phyloP scores from a whole-genome alignment of 495 filamentous ascomycete genomes.

The Monascus purpureus region DNA sequence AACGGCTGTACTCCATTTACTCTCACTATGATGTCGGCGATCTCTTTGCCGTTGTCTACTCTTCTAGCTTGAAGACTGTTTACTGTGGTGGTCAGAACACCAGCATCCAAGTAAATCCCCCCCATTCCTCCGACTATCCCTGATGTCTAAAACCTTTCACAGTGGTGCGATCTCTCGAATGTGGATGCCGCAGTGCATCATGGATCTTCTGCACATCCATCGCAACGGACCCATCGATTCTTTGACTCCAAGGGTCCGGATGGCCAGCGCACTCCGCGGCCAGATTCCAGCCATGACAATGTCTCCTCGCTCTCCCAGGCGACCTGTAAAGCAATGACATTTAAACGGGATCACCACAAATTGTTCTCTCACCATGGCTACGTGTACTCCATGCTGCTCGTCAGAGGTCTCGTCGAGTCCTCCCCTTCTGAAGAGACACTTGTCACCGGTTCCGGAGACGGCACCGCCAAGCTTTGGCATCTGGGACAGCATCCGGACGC shows the following conservation, averaged over 20 bases:
- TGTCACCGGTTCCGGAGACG: conserved; percentile 86
- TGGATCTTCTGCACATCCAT: conserved; percentile 56
- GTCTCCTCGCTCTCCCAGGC: conserved; percentile 23
- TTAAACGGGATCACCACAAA: conserved; percentile 65
- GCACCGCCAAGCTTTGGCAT: conserved; percentile 81
- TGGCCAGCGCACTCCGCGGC: conserved; percentile 59
- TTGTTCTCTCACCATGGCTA: conserved; percentile 93
- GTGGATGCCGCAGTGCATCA: conserved; percentile 41
- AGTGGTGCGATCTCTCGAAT: conserved; percentile 51
- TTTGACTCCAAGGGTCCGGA: conserved; percentile 85
- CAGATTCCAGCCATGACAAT: conserved; percentile 32
- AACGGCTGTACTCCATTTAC: conserved; percentile 75
- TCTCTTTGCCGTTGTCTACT: conserved; percentile 86
- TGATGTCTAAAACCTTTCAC: conserved; percentile 2
- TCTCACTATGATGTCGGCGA: conserved; percentile 92
- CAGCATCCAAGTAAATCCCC: conserved; percentile 55
- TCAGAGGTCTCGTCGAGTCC: conserved; percentile 47
- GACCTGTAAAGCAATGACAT: conserved; percentile 57
- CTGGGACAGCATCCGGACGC: conserved; percentile 37
- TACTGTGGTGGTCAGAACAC: conserved; percentile 94
- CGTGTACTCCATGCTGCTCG: conserved; percentile 85
- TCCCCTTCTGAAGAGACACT: conserved; percentile 62
- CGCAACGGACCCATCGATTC: conserved; percentile 75
- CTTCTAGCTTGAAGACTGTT: conserved; percentile 57
- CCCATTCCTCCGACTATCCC: not conserved